phyloP scores from a whole-genome alignment of 2,329 filamentous ascomycete genomes.

The Dothideomycetidae sp. region DNA sequence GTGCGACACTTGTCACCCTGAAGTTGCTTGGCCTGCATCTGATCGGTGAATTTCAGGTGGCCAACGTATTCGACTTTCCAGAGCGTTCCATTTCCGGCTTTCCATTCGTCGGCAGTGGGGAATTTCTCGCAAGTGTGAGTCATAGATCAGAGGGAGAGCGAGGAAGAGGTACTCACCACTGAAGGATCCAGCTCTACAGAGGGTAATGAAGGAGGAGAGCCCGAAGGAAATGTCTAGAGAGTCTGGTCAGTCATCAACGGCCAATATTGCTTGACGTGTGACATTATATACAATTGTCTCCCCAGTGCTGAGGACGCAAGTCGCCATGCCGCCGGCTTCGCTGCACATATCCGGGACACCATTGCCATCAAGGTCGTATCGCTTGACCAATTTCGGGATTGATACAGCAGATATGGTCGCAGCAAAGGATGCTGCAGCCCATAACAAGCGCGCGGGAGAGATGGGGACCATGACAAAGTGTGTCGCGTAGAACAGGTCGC shows the following conservation, averaged over 20 bases:
- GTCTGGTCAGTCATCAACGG: too few species aligned
- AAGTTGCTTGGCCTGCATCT: not conserved
- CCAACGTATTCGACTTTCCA: conserved; percentile 7
- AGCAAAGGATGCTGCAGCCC: not conserved
- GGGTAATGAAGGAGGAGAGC: not conserved
- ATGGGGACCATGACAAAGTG: too few species aligned
- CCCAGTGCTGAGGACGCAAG: not conserved
- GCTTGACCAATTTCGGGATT: not conserved
- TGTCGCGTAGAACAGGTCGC: too few species aligned
- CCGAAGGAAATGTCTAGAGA: not conserved
- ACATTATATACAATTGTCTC: too few species aligned
- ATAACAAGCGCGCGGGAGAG: too few species aligned
- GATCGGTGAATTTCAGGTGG: conserved; percentile 4
- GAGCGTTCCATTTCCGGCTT: conserved; percentile 5
- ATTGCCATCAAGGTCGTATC: not conserved
- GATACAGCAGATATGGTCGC: not conserved
- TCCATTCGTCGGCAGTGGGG: not conserved
- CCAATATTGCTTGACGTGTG: too few species aligned
- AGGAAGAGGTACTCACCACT: too few species aligned
- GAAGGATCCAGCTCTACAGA: too few species aligned
- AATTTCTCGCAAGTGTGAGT: not conserved
- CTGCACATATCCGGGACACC: not conserved
- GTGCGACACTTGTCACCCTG: conserved; percentile 10
- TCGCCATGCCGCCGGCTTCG: not conserved
- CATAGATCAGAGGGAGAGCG: not conserved